Percentiles rank a stretch among this genome's conserved stretches.
Conservation (phyloP, 331 rosid species). For the Telfairia occidentalis region DNA sequence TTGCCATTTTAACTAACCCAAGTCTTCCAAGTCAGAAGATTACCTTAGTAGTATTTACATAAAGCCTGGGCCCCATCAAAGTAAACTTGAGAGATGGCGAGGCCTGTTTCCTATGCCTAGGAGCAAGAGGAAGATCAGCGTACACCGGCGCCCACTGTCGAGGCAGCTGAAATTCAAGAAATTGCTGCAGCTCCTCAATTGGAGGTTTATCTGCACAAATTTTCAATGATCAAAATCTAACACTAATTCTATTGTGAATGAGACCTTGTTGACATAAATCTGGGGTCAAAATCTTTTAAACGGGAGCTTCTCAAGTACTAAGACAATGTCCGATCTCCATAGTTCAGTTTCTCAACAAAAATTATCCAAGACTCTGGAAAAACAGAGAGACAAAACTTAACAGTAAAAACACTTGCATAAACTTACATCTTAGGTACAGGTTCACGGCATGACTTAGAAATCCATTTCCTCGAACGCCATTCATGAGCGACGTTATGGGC, state of each 20-base stretch:
- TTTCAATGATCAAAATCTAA: neutral
- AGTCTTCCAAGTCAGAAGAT: neutral
- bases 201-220: conserved; percentile 71
- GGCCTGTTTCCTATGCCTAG: conserved; percentile 28
- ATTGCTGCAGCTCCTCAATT: conserved; percentile 73
- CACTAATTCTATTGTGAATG: neutral
- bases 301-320: neutral
- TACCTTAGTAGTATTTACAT: conserved; percentile 73
- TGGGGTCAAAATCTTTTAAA: neutral
- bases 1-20: neutral
- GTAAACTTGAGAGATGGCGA: conserved; percentile 54
- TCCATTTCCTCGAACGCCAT: conserved; percentile 65
- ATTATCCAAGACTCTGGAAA: too few species aligned
- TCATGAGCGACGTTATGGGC: conserved; percentile 72
- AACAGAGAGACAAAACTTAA: neutral
- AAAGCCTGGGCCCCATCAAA: conserved; percentile 80
- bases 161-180: conserved; percentile 79
- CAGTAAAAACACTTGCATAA: neutral
- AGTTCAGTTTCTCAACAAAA: neutral
- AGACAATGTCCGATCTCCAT: neutral
- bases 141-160: conserved; percentile 89
- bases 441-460: conserved; percentile 70
- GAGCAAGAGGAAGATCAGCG: conserved; percentile 53
- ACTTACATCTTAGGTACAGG: conserved; percentile 76
- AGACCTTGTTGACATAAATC: neutral